Base-by-base conservation (phyloP, 345 rosid species). In the Melastoma malabathricum region DNA sequence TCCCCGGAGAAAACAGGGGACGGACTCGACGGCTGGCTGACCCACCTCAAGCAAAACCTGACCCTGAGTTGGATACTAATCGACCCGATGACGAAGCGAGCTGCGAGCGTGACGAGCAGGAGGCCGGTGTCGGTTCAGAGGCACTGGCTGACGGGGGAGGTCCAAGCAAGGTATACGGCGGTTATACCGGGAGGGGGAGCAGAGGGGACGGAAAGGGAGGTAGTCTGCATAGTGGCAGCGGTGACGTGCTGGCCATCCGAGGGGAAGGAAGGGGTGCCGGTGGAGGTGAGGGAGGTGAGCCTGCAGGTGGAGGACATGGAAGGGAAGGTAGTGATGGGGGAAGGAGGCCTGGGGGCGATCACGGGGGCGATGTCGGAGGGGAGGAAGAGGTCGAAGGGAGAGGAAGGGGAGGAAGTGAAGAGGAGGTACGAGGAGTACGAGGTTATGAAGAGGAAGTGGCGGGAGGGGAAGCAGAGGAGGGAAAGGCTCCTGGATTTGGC, bases 261-360 rank as follows among this genome's bases (percentile, higher is more conserved):
- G 67, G 75, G n/a, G 70, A 75, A 22, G 84, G 63, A 48, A 90
- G 81, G 46, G 86, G 72, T 15, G 90, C 56, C 48, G 44, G 27
- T 81, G 72, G 69, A 76, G 55, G 89, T 81, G 86, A 68, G 72
- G 56, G 95, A 86, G 47, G 72, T 75, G 70, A 72, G 82, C 54
- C 39, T 89, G 66, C 76, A 61, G 58, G 72, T 76, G 60, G 84
- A 81, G 77, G 95, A 86, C 69, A 75, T 79, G 77, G 90, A 83
- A 18, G 94, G 95, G 31, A 86, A 64, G 52, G 62, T 57, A 15
- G 23, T 89, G 76, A 76, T 13, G n/a, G 95, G 97, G 54, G 60
- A 31, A 76, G 88, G 80, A 1, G 73, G 88, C 63, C 62, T 86
- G 9, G 10, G 38, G 81, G 82, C 68, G 51, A 69, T 86, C 57